phyloP scores from a whole-genome alignment of 345 rosid genomes.

The Populus nigra region DNA sequence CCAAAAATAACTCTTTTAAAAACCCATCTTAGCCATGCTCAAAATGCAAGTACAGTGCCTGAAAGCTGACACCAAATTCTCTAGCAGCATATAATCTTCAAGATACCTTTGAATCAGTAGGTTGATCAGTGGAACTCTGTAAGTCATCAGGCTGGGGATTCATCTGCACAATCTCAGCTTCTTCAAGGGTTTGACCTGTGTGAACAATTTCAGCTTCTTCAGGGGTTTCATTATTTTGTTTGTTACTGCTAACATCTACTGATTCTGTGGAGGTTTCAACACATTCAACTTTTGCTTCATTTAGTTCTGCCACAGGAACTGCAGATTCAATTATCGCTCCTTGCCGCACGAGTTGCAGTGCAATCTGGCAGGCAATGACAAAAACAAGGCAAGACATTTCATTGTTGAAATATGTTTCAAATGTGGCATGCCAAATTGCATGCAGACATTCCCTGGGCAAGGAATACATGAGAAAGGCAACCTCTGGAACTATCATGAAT shows the following conservation, averaged over 20 bases:
- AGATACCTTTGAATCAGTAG: constrained; percentile 42
- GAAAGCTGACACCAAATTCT: background rate
- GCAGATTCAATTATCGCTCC: constrained; percentile 50
- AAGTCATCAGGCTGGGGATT: constrained; percentile 15
- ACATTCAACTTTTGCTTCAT: constrained; percentile 23
- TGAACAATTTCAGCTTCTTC: constrained; percentile 19
- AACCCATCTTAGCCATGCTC: background rate
- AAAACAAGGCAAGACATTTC: background rate
- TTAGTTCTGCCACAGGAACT: constrained; percentile 24
- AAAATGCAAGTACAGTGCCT: background rate
- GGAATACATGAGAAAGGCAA: background rate
- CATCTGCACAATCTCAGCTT: constrained; percentile 17
- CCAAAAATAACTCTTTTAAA: background rate
- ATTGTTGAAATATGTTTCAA: background rate
- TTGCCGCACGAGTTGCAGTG: constrained; percentile 82
- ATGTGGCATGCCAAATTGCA: background rate
- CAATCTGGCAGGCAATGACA: constrained; percentile 53
- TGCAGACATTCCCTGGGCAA: background rate
- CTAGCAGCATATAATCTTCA: background rate
- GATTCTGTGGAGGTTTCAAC: constrained; percentile 30
- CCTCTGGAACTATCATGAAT: background rate
- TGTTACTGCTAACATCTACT: constrained; percentile 24
- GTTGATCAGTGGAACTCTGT: constrained; percentile 14
- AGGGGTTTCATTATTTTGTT: constrained; percentile 20
- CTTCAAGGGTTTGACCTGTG: constrained; percentile 18